Conservation (phyloP, 768 basidiomycete species). For the Lenzites betulinus region DNA sequence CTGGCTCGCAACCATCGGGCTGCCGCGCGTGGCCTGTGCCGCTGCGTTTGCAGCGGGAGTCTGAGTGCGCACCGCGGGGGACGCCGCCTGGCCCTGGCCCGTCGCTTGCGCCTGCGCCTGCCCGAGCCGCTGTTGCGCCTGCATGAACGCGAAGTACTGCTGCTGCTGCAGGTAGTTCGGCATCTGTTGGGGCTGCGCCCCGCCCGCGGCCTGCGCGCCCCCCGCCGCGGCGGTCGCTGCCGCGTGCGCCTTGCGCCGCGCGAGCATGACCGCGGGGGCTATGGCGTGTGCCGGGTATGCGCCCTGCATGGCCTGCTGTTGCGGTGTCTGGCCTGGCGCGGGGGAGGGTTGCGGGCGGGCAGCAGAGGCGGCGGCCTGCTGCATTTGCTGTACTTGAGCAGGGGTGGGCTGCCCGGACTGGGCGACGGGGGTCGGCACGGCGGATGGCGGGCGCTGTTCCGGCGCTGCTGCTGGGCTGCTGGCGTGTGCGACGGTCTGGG, state of each 20-base stretch:
- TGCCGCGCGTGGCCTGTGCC: slow-evolving; percentile 16
- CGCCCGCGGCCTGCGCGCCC: slow-evolving; percentile 6
- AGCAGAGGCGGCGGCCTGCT: slow-evolving; percentile 22
- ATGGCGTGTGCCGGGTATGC: slow-evolving; percentile 3
- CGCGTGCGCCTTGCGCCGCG: slow-evolving; percentile 8
- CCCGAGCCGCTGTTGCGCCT: not conserved
- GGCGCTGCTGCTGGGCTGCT: slow-evolving; percentile 19
- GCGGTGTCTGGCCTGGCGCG: slow-evolving; percentile 23
- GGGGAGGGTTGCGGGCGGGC: slow-evolving; percentile 26
- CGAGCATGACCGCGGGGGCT: slow-evolving; percentile 1
- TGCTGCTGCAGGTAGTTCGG: not conserved
- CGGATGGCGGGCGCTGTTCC: slow-evolving; percentile 17
- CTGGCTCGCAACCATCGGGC: slow-evolving; percentile 25
- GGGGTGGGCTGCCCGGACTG: slow-evolving; percentile 7
- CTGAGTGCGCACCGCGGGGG: slow-evolving; percentile 24
- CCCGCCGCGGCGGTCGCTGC: not conserved
- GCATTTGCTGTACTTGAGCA: slow-evolving; percentile 23
- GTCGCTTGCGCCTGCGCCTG: slow-evolving; percentile 11
- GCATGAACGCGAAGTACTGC: not conserved
- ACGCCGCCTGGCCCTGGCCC: slow-evolving; percentile 1
- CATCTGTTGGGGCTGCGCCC: not conserved
- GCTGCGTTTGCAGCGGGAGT: slow-evolving; percentile 19
- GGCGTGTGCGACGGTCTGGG: slow-evolving; percentile 11
- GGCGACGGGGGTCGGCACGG: not conserved
- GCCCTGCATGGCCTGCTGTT: slow-evolving; percentile 14